phyloP scores from a whole-genome alignment of 192 early-diverging fungal species.

The Gamsiella multidivaricata region DNA sequence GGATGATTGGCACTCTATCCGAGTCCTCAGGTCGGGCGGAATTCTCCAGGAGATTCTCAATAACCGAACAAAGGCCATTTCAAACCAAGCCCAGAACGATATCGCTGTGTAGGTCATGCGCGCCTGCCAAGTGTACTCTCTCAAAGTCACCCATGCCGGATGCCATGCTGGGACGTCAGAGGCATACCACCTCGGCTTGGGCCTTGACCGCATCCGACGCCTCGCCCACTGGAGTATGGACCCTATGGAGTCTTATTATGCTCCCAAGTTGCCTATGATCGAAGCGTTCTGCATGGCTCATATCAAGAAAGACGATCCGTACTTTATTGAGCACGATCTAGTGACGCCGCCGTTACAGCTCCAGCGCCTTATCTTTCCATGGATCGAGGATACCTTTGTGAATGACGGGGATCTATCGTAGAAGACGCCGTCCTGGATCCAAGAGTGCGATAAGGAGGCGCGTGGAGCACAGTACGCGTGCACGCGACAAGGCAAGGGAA shows the following conservation, averaged over 20 bases:
- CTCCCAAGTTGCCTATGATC: not conserved
- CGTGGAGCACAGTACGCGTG: no score
- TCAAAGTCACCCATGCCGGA: not conserved
- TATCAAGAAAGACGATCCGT: not conserved
- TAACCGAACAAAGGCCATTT: not conserved
- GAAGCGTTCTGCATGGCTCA: slow-evolving; percentile 24
- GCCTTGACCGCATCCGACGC: not conserved
- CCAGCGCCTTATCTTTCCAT: no score
- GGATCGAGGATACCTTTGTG: no score
- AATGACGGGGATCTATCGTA: slow-evolving; percentile 19
- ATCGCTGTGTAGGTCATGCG: not conserved
- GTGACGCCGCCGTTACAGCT: no score
- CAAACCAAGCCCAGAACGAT: not conserved
- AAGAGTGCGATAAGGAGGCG: slow-evolving; percentile 12
- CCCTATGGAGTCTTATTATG: slow-evolving; percentile 5
- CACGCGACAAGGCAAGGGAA: no score
- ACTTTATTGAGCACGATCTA: no score
- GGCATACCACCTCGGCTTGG: not conserved
- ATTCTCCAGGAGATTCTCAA: not conserved
- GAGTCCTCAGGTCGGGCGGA: slow-evolving; percentile 2
- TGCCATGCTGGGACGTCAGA: slow-evolving; percentile 22
- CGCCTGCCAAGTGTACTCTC: not conserved
- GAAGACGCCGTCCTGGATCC: not conserved
- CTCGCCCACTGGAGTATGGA: slow-evolving; percentile 4
- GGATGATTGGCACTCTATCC: slow-evolving; percentile 25